Percentiles rank a stretch among this genome's conserved stretches.
These are phyloP conservation scores for Pichia sorboxylosa DNA, from an alignment of 1,139 yeast genomes.

Conservation along the genomic window DNA sequence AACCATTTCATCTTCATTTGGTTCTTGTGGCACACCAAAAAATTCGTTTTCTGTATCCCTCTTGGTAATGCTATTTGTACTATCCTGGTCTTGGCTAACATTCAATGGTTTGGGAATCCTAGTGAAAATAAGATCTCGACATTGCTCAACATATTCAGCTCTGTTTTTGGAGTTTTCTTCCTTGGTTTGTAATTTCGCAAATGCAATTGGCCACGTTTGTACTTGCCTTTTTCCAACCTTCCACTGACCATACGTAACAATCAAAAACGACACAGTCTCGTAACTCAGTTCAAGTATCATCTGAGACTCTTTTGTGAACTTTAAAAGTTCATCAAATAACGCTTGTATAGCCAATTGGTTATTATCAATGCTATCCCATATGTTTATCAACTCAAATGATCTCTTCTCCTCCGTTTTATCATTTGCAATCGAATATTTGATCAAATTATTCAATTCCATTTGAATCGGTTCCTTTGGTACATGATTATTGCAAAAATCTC, in stretches of 20 bases:
- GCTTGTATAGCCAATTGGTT: conserved; percentile 5
- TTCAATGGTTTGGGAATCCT: background rate
- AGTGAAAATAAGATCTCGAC: conserved; percentile 2
- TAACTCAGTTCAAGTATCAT: conserved; percentile 3
- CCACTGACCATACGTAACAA: conserved; percentile 15
- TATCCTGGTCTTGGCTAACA: background rate
- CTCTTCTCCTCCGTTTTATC: background rate
- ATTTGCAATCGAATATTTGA: conserved; percentile 1
- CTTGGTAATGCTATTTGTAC: background rate
- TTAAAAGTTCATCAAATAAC: conserved; percentile 5
- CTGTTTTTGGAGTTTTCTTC: conserved; percentile 4
- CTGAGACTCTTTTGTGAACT: conserved; percentile 1
- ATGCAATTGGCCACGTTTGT: conserved; percentile 5
- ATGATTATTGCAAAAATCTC: too few species aligned
- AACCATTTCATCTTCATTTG: conserved; percentile 11
- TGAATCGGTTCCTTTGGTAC: background rate
- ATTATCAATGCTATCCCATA: conserved; percentile 5
- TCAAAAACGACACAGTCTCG: conserved; percentile 8
- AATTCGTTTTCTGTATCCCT: conserved; percentile 10
- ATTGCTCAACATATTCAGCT: background rate
- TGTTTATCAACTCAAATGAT: conserved; percentile 5
- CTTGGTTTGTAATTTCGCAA: conserved; percentile 3
- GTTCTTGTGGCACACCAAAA: conserved; percentile 22
- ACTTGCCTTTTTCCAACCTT: conserved; percentile 6
- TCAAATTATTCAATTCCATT: background rate